Evolutionary conservation across 345 rosid species (phyloP), one percentile per base, ranked within the genome.

Genomic region (Limnanthes douglasii): DNA sequence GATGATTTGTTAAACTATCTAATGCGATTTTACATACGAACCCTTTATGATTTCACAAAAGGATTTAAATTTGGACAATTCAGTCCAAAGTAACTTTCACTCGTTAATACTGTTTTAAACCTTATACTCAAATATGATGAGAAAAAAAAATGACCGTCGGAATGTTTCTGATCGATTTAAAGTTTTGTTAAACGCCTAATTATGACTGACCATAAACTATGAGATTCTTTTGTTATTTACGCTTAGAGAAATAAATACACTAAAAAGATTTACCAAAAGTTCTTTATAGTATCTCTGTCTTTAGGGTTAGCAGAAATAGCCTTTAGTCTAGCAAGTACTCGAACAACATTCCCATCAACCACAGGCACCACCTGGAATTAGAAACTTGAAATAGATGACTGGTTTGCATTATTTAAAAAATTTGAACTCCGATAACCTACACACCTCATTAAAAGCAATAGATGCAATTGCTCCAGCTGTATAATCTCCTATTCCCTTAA

Each of bases 391-490:
- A 54, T 21, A 45, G 18, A n/a, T 11, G 14, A n/a, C 13, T 6
- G 11, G 11, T 26, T 2, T 26, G 11, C 11, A 8, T 8, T 26
- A 26, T 26, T 12, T 5, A 40, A 8, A 7, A 21, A 23, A 56
- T 45, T 25, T 27, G 46, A 38, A 31, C 1, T 16, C 39, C 34
- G 34, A 27, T 33, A 58, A 50, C 25, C 11, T 26, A 44, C 36
- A 21, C 40, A 81, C 95, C 75, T 78, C 83, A 11, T 59, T 49
- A 50, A 83, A 88, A 41, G 95, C 93, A 46, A 53, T 77, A 11
- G 88, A 77, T 39, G 88, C 88, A 37, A 77, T 77, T 48, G 88
- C 88, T 37, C 88, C 88, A 11, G 88, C 88, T 29, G 88, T 77
- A 39, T 77, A 77, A 33, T 77, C 75, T 46, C 88, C 88, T 40